Percentiles rank a stretch among this genome's conserved stretches.
Evolutionary conservation across 805 yeast genomes (phyloP).

Genomic region (Candida namnaoensis): DNA sequence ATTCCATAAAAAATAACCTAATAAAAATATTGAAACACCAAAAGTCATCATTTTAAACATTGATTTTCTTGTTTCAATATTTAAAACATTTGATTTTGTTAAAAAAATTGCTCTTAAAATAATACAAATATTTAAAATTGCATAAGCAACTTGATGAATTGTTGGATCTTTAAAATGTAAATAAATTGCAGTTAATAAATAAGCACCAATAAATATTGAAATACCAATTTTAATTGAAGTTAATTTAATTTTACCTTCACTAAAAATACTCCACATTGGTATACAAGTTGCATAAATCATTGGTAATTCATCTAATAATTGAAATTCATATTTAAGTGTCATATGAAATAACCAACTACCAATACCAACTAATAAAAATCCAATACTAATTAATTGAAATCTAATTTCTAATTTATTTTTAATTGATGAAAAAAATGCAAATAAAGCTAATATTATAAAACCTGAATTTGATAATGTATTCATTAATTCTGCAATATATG

Average conservation of each 20-base stretch:
- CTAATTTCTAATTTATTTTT: constrained; percentile 58
- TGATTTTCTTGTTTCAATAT: constrained; percentile 33
- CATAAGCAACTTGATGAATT: constrained; percentile 84
- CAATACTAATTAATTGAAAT: constrained; percentile 63
- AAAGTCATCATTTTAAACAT: constrained; percentile 45
- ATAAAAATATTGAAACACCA: constrained; percentile 55
- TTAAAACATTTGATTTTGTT: constrained; percentile 43
- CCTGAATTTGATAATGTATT: constrained; percentile 74
- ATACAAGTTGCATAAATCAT: constrained; percentile 98
- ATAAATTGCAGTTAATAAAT: constrained; percentile 60
- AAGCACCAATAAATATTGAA: constrained; percentile 37
- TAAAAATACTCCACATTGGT: constrained; percentile 80
- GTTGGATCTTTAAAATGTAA: constrained; percentile 73
- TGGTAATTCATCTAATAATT: constrained; percentile 89
- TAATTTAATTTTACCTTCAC: constrained; percentile 38
- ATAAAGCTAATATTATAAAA: constrained; percentile 49
- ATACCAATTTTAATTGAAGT: background rate
- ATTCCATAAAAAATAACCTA: constrained; percentile 85
- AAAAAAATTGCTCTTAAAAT: constrained; percentile 50
- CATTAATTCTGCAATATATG: constrained; percentile 82
- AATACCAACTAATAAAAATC: constrained; percentile 83
- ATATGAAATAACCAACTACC: constrained; percentile 96
- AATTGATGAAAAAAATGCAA: constrained; percentile 52
- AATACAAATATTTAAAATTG: constrained; percentile 63
- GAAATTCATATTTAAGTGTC: constrained; percentile 87